Evolutionary conservation across 148 eudicot genomes (phyloP).

Genomic region (Pharnaceum exiguum): DNA sequence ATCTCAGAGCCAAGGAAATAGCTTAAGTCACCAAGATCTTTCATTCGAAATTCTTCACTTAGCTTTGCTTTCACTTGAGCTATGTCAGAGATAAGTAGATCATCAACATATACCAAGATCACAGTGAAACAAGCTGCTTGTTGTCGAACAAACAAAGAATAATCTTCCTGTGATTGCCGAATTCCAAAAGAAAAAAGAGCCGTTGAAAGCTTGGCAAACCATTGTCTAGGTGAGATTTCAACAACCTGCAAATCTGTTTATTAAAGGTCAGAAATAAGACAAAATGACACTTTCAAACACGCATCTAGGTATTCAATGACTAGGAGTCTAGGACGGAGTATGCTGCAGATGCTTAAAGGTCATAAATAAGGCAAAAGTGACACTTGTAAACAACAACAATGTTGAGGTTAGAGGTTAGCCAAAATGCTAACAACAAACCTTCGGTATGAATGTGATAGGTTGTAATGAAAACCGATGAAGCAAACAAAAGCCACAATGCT

Average conservation of each 20-base stretch:
- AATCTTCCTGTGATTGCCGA: background rate
- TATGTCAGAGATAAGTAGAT: background rate
- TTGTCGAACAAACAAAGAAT: background rate
- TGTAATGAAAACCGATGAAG: too few relatives aligned
- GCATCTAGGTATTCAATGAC: too few relatives aligned
- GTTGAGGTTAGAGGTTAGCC: too few relatives aligned
- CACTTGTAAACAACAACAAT: too few relatives aligned
- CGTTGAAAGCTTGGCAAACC: background rate
- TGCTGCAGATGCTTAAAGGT: too few relatives aligned
- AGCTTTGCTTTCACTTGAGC: background rate
- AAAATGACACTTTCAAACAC: too few relatives aligned
- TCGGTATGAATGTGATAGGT: too few relatives aligned
- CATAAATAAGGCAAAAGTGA: too few relatives aligned
- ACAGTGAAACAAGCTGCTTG: background rate
- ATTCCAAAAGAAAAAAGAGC: background rate
- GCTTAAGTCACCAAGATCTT: background rate
- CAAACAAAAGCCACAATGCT: too few relatives aligned
- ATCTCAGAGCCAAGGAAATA: background rate
- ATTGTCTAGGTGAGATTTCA: background rate
- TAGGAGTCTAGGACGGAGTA: too few relatives aligned
- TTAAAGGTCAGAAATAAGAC: too few relatives aligned
- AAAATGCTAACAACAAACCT: too few relatives aligned
- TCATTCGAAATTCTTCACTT: background rate
- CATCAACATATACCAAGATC: background rate
- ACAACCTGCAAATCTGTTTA: background rate